Evolutionary conservation across 305 asterid species (phyloP).

Genomic region (Vinca major): DNA sequence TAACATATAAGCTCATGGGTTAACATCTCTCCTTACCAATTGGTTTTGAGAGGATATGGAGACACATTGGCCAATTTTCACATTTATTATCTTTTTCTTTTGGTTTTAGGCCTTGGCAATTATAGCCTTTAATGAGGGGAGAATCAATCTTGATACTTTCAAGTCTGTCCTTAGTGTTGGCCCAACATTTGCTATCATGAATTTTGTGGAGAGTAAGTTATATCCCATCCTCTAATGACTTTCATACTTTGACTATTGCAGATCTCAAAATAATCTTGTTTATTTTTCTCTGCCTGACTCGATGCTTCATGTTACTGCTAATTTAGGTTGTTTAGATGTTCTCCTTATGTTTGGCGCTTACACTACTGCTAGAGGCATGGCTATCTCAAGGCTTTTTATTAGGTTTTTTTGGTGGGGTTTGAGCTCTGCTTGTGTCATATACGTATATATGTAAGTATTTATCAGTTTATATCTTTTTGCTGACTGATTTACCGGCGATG

Average conservation of each 20-base stretch:
- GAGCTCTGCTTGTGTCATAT: slow-evolving; percentile 61
- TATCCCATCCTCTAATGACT: slow-evolving; percentile 10
- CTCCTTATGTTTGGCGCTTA: slow-evolving; percentile 94
- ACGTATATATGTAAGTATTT: slow-evolving; percentile 69
- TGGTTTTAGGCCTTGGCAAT: slow-evolving; percentile 65
- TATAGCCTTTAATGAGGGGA: slow-evolving; percentile 68
- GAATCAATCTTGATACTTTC: slow-evolving; percentile 57
- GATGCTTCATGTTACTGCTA: slow-evolving; percentile 21
- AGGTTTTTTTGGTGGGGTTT: slow-evolving; percentile 86
- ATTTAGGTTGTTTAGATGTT: slow-evolving; percentile 72
- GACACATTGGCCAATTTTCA: no score
- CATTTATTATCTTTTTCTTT: neutral
- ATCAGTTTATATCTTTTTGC: slow-evolving; percentile 3
- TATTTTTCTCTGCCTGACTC: slow-evolving; percentile 18
- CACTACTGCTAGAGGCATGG: slow-evolving; percentile 93
- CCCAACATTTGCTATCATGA: slow-evolving; percentile 83
- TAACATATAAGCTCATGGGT: no score
- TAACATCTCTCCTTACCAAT: no score
- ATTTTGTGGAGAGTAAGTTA: slow-evolving; percentile 79
- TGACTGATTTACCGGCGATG: neutral
- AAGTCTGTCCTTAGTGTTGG: slow-evolving; percentile 75
- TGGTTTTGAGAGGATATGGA: no score
- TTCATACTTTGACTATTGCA: slow-evolving; percentile 14
- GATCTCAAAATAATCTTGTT: slow-evolving; percentile 6
- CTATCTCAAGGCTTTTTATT: slow-evolving; percentile 86